Percentiles rank a stretch among this genome's conserved stretches.
phyloP scores from a whole-genome alignment of 805 yeast species.

The Yamadazyma olivae region DNA sequence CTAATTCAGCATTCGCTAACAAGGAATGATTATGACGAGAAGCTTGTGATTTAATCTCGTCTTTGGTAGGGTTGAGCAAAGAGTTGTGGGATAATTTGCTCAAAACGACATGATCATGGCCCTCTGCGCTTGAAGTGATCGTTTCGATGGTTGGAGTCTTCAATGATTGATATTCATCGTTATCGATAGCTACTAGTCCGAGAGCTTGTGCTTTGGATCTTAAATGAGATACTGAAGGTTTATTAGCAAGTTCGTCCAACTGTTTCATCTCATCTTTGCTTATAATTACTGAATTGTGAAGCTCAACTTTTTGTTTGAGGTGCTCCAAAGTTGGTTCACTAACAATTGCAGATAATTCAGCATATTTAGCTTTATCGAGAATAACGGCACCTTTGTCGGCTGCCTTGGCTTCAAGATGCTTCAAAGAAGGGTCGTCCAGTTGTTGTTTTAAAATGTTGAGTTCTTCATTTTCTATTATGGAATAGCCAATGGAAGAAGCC shows the following conservation, averaged over 20 bases:
- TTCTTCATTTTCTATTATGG: conserved; percentile 9
- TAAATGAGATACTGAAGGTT: conserved; percentile 15
- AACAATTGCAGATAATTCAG: not conserved
- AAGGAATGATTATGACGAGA: conserved; percentile 1
- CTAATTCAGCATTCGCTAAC: conserved; percentile 10
- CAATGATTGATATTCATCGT: conserved; percentile 9
- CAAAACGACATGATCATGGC: conserved; percentile 2
- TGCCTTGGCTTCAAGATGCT: conserved; percentile 7
- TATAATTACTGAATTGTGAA: conserved; percentile 1
- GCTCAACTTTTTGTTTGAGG: conserved; percentile 13
- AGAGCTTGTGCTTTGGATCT: conserved; percentile 12
- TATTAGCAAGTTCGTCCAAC: not conserved
- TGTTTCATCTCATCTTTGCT: not conserved
- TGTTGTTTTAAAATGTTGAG: conserved; percentile 9
- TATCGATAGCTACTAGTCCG: conserved; percentile 14
- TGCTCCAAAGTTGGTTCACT: conserved; percentile 14
- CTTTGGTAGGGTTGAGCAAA: conserved; percentile 7
- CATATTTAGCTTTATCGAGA: not conserved
- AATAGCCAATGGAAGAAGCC: conserved; percentile 14
- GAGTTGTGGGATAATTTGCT: not conserved
- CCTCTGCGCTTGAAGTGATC: conserved; percentile 9
- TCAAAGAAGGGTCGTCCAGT: conserved; percentile 7
- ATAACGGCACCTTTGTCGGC: not conserved
- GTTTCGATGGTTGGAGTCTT: conserved; percentile 11
- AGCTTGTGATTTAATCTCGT: conserved; percentile 5